Percentiles rank a stretch among this genome's conserved stretches.
Conservation (phyloP, 1,284 basidiomycete genomes). For the Irpex sp. region DNA sequence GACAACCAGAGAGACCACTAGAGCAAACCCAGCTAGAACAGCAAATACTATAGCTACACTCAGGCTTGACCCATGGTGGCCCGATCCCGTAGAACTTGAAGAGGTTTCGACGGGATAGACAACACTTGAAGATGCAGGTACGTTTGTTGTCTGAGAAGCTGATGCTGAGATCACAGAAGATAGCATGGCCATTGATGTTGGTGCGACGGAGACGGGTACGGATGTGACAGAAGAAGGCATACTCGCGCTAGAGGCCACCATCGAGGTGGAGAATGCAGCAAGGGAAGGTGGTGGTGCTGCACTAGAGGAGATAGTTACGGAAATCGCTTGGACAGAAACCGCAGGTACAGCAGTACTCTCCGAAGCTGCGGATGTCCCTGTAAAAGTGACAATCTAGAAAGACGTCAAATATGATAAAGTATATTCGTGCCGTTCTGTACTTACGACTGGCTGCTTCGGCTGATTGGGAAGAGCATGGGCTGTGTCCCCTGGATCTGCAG, state of each 20-base stretch:
- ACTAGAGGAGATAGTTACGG: neutral
- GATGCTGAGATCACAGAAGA: neutral
- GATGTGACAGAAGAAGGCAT: neutral
- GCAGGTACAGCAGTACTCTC: neutral
- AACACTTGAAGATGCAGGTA: neutral
- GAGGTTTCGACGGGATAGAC: neutral
- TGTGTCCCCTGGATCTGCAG: neutral
- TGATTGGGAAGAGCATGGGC: neutral
- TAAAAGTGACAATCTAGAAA: neutral
- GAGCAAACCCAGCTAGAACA: conserved; percentile 32
- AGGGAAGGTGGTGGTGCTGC: neutral
- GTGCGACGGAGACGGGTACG: neutral
- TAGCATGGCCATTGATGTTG: neutral
- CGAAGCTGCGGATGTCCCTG: neutral
- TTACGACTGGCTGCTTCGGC: neutral
- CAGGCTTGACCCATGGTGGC: conserved; percentile 29
- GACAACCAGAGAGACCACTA: conserved; percentile 32
- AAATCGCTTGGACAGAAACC: neutral
- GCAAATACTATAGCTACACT: conserved; percentile 42
- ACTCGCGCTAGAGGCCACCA: neutral
- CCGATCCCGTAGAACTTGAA: neutral
- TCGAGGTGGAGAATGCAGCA: neutral
- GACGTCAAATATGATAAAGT: neutral
- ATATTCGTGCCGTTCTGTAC: neutral
- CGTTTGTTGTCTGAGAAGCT: conserved; percentile 1